Conservation (phyloP, 2,329 filamentous ascomycete genomes). For the Lecanosticta acicola region DNA sequence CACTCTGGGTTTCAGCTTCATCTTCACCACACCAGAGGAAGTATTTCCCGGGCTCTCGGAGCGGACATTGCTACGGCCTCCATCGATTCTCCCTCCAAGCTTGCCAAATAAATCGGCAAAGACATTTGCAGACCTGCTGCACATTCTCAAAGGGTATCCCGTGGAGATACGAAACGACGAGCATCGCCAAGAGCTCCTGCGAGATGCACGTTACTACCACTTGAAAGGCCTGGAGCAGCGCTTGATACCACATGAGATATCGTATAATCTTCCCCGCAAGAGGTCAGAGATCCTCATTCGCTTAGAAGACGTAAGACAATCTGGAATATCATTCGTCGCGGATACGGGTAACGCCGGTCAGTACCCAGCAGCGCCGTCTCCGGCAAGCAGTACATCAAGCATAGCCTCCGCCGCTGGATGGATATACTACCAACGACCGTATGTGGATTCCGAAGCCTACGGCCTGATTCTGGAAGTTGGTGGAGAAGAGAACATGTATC, state of each 20-base stretch:
- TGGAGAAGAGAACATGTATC: slow-evolving; percentile 49
- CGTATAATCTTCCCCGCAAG: slow-evolving; percentile 64
- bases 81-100: slow-evolving; percentile 74
- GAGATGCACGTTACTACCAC: slow-evolving; percentile 89
- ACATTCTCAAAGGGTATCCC: slow-evolving; percentile 77
- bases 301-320: slow-evolving; percentile 82
- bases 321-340: slow-evolving; percentile 63
- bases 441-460: slow-evolving; percentile 66
- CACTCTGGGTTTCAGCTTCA: slow-evolving; percentile 79
- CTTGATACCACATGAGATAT: slow-evolving; percentile 70
- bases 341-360: slow-evolving; percentile 39
- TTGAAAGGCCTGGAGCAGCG: slow-evolving; percentile 86
- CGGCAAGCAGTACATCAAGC: slow-evolving; percentile 11
- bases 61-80: slow-evolving; percentile 73
- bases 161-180: slow-evolving; percentile 68
- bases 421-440: slow-evolving; percentile 78
- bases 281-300: slow-evolving; percentile 72
- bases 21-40: slow-evolving; percentile 74
- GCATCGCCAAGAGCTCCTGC: slow-evolving; percentile 70
- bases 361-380: slow-evolving; percentile 10
- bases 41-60: slow-evolving; percentile 82
- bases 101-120: slow-evolving; percentile 79
- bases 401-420: slow-evolving; percentile 48
- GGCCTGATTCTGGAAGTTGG: slow-evolving; percentile 79
- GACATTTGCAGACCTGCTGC: slow-evolving; percentile 74